These are phyloP conservation scores for Tillandsia leiboldiana DNA, from an alignment of 176 grass and related monocot species.

Conservation along the genomic window DNA sequence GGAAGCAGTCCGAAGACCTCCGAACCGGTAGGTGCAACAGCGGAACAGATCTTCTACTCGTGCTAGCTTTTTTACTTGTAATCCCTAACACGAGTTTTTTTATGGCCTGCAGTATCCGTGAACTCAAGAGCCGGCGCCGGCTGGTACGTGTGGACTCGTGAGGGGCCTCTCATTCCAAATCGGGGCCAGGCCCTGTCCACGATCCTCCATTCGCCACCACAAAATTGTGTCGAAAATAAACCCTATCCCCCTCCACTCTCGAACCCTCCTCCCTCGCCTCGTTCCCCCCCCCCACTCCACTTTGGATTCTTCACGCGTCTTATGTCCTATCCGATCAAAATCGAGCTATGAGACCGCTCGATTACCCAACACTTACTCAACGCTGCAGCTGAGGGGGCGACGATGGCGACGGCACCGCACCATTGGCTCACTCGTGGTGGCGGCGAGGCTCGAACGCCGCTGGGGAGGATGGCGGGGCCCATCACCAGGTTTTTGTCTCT, in stretches of 20 bases:
- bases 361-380: neutral
- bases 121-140: too few species aligned
- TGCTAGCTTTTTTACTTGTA: too few species aligned
- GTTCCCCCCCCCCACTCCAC: neutral
- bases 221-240: conserved; percentile 35
- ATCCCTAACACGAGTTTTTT: too few species aligned
- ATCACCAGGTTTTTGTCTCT: neutral
- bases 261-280: neutral
- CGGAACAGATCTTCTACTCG: neutral
- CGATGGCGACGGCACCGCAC: neutral
- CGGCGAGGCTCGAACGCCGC: neutral
- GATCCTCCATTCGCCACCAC: conserved; percentile 25
- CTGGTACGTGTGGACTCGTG: conserved; percentile 31
- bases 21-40: too few species aligned
- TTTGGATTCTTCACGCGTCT: neutral
- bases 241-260: conserved; percentile 32
- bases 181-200: conserved; percentile 9
- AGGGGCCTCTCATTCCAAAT: conserved; percentile 34
- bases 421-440: neutral
- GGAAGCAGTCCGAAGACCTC: too few species aligned
- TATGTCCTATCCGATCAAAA: neutral
- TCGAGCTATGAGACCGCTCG: too few species aligned
- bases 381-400: neutral
- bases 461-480: neutral
- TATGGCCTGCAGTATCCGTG: too few species aligned